phyloP scores from a whole-genome alignment of 257 asterid species.

The Solanum lycopersicoides region DNA sequence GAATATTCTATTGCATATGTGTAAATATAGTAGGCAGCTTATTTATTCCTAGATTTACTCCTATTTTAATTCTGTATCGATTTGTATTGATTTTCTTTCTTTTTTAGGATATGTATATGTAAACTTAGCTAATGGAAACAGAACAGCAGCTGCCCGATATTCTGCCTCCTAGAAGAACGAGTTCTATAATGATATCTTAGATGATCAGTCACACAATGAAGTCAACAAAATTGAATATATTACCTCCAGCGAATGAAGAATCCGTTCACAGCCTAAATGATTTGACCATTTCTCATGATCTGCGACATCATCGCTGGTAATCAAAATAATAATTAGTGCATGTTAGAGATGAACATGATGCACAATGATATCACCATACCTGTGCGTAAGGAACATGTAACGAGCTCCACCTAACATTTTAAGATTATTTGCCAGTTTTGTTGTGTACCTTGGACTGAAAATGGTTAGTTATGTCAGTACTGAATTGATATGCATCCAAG shows the following conservation, averaged over 20 bases:
- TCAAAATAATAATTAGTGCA: not conserved
- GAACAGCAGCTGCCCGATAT: not conserved
- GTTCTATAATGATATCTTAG: not conserved
- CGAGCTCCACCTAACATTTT: conserved; percentile 64
- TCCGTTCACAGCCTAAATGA: conserved; percentile 47
- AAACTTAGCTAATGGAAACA: not conserved
- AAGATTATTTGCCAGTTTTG: conserved; percentile 31
- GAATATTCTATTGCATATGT: not conserved
- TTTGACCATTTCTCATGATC: conserved; percentile 70
- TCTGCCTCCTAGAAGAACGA: not conserved
- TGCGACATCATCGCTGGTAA: conserved; percentile 61
- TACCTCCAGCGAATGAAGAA: conserved; percentile 49
- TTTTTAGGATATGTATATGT: not conserved
- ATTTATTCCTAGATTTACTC: not conserved
- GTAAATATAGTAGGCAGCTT: not conserved
- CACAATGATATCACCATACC: conserved; percentile 17
- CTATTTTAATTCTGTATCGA: not conserved
- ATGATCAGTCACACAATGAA: not conserved
- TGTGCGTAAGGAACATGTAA: conserved; percentile 72
- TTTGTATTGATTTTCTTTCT: not conserved
- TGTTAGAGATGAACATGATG: not conserved
- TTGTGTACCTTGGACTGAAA: conserved; percentile 62
- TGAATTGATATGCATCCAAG: not conserved
- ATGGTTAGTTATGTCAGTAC: not conserved
- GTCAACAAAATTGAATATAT: not conserved